These are phyloP conservation scores for Akanthomyces muscarius DNA, from an alignment of 2,329 filamentous ascomycete genomes.

Conservation along the genomic window DNA sequence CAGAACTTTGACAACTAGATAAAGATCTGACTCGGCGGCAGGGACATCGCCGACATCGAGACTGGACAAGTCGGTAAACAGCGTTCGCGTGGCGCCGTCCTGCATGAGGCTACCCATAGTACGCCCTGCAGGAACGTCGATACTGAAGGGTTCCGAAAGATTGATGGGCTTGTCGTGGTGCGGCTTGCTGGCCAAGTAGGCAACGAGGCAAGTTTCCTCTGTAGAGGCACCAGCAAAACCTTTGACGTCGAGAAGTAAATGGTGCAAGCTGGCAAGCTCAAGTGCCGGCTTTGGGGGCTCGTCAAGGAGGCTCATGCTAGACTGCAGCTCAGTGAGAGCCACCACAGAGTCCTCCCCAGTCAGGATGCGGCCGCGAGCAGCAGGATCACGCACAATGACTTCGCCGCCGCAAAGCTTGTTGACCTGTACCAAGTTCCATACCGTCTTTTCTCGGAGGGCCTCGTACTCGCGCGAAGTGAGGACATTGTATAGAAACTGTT, in stretches of 20 bases:
- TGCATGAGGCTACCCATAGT: conserved; percentile 62
- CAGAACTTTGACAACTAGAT: conserved; percentile 77
- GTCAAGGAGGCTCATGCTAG: conserved; percentile 90
- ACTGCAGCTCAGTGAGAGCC: conserved; percentile 85
- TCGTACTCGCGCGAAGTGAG: conserved; percentile 81
- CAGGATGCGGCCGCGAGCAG: conserved; percentile 75
- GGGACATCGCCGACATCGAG: conserved; percentile 63
- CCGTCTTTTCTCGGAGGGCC: conserved; percentile 78
- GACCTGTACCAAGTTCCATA: conserved; percentile 90
- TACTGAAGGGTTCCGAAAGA: conserved; percentile 77
- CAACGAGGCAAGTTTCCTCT: conserved; percentile 70
- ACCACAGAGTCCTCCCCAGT: conserved; percentile 92
- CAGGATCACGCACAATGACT: conserved; percentile 89
- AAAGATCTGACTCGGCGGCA: conserved; percentile 68
- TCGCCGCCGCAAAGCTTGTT: conserved; percentile 94
- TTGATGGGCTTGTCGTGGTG: conserved; percentile 59
- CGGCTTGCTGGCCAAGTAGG: conserved; percentile 72
- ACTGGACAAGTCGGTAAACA: conserved; percentile 82
- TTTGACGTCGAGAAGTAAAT: conserved; percentile 79
- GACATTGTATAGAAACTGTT: conserved; percentile 91
- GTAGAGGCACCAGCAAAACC: conserved; percentile 72
- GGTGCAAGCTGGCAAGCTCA: conserved; percentile 70
- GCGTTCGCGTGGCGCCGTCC: conserved; percentile 69
- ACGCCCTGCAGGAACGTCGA: conserved; percentile 73
- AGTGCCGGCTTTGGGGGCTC: conserved; percentile 66